Conservation (phyloP, 2,329 filamentous ascomycete species). For the Daldinia sp. region DNA sequence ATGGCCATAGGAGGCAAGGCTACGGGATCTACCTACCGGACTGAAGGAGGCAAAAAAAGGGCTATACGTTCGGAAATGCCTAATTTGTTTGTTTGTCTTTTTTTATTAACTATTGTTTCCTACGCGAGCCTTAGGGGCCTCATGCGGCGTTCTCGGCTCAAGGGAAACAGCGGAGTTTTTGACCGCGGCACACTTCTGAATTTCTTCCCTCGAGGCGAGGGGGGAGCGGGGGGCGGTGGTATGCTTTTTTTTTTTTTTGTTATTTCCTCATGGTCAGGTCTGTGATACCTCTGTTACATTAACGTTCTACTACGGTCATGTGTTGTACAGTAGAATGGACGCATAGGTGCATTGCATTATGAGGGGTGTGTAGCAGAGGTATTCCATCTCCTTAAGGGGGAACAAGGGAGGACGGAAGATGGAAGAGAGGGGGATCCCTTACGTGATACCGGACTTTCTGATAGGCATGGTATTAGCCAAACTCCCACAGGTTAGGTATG, state of each 20-base stretch:
- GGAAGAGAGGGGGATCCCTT: background rate
- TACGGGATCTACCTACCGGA: background rate
- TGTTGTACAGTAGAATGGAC: slow-evolving; percentile 32
- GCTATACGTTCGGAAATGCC: slow-evolving; percentile 1
- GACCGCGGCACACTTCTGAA: slow-evolving; percentile 12
- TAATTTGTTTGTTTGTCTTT: slow-evolving; percentile 4
- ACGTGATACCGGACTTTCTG: slow-evolving; percentile 13
- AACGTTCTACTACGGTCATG: slow-evolving; percentile 12
- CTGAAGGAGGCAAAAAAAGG: background rate
- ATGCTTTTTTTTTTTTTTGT: slow-evolving; percentile 1
- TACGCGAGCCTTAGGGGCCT: slow-evolving; percentile 4
- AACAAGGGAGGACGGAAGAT: too few relatives aligned
- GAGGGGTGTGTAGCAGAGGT: slow-evolving; percentile 7
- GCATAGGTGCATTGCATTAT: slow-evolving; percentile 27
- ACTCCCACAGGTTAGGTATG: too few relatives aligned
- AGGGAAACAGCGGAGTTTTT: slow-evolving; percentile 17
- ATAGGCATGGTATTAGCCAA: slow-evolving; percentile 8
- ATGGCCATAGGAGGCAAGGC: background rate
- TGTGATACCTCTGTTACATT: slow-evolving; percentile 23
- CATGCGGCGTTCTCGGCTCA: slow-evolving; percentile 28
- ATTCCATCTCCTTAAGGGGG: slow-evolving; percentile 4
- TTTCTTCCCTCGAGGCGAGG: slow-evolving; percentile 4
- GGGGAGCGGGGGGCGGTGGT: slow-evolving; percentile 11
- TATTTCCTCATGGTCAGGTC: slow-evolving; percentile 10
- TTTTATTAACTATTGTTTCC: slow-evolving; percentile 6